phyloP scores from a whole-genome alignment of 2,329 filamentous ascomycete species.

The Sporothrix phasma region DNA sequence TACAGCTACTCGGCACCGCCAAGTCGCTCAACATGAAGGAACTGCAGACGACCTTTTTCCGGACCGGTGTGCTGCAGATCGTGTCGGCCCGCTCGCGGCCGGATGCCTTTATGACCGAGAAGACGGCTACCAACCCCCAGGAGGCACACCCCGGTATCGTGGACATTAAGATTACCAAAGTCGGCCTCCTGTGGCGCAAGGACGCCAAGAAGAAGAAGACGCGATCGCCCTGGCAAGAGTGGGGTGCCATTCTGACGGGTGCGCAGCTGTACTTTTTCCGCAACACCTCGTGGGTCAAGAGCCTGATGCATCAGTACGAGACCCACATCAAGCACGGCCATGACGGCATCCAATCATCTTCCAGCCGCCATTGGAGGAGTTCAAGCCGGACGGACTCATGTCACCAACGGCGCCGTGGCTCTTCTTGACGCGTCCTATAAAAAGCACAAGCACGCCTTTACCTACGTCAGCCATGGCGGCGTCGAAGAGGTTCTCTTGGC shows the following conservation, averaged over 20 bases:
- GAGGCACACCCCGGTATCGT: constrained; percentile 88
- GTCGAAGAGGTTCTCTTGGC: constrained; percentile 86
- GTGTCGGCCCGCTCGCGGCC: constrained; percentile 87
- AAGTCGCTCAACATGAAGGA: constrained; percentile 67
- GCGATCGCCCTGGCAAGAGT: constrained; percentile 95
- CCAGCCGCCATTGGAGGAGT: constrained; percentile 78
- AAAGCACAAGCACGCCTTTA: constrained; percentile 91
- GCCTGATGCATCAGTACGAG: constrained; percentile 79
- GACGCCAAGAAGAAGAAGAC: constrained; percentile 89
- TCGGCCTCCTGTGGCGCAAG: constrained; percentile 90
- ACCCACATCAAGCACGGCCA: constrained; percentile 68
- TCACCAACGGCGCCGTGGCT: constrained; percentile 90
- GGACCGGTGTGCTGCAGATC: constrained; percentile 86
- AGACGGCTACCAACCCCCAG: constrained; percentile 69
- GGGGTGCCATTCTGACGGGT: constrained; percentile 93
- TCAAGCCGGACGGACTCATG: constrained; percentile 89
- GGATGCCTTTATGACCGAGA: constrained; percentile 87
- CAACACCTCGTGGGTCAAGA: constrained; percentile 87
- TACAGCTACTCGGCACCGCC: constrained; percentile 77
- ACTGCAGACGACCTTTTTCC: constrained; percentile 80
- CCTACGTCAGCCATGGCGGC: constrained; percentile 77
- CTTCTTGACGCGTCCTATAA: constrained; percentile 79
- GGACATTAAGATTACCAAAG: constrained; percentile 95
- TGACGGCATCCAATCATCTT: constrained; percentile 70
- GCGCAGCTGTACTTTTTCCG: constrained; percentile 95